Base-by-base conservation (phyloP, 176 grass and related monocot genomes). In the Echinochloa phyllopogon region DNA sequence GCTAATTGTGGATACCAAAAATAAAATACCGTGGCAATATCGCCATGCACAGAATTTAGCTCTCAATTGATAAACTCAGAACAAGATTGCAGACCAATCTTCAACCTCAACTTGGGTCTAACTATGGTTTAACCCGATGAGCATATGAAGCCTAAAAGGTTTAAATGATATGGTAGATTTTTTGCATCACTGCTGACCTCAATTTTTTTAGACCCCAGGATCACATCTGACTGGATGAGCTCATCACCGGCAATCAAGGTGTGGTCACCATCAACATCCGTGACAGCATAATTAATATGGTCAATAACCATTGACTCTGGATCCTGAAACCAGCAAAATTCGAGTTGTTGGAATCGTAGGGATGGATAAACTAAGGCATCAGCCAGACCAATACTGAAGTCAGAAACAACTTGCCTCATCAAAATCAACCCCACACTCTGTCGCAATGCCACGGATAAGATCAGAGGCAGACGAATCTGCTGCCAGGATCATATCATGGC, bases 361-460 rank as follows among this genome's bases (percentile, higher is more conserved):
- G 33, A 37, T 44, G 16, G 14, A 61, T 47, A 47, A 79, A 50
- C 17, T 21, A 41, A 15, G 6, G 62, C 39, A 67, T 42, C n/a
- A 67, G 75, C 40, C 23, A 81, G 18, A 20, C 18, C 2, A 6
- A 17, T 6, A 55, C 18, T 21, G 52, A 55, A 60, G n/a, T 25
- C 4, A 82, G 5, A 36, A 75, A 85, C 24, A 38, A 58, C 89
- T 94, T 95, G 74, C 93, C 96, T 99, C 97, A 55, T 99, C 97
- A 3, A 99, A 99, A 85, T 99, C 94, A 88, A 95, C 86, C 21
- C 97, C 94, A 25, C 94, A 94, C 33, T 99, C 97, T 2, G 92
- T 96, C 21, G 97, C 91, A 13, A 99, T 99, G 60, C 94, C 91
- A 29, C 97, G 91, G 61, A 99, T 94, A 75, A 99, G 89, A 86